Base-by-base conservation (phyloP, 75 land plant species). In the Picea sitchensis region DNA sequence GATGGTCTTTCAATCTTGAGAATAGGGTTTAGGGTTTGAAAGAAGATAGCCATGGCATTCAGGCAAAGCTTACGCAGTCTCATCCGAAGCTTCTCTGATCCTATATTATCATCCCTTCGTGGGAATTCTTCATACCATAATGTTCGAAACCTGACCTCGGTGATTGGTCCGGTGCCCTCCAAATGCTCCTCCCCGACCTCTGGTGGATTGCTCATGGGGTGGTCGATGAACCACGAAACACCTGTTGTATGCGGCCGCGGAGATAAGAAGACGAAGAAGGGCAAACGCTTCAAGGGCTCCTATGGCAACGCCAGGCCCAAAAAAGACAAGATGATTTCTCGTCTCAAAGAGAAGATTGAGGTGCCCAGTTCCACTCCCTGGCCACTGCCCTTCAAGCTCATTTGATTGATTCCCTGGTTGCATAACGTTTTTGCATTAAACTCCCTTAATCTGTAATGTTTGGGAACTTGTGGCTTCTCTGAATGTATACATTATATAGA, bases 201-300 rank as follows among this genome's bases (percentile, higher is more conserved):
- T 17, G 73, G 47, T 8, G 23, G 14, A 36, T 3, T 14, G n/a
- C 17, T 31, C 31, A n/a, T 38, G 3, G 51, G 20, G 14, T n/a
- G 84, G 18, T 23, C 62, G 54, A 23, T 34, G 47, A 58, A 78
- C 13, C 58, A 58, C 23, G 69, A 26, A 47, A 68, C 44, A 57
- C 85, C 85, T 84, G 77, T 80, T 23, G 12, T 86, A 77, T 96
- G 99, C 83, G 99, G 99, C 7, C 76, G 99, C 36, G 99, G 99
- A 5, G 99, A 96, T 84, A 96, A 92, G 97, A 94, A 77, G 89
- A 96, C 97, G 47, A 94, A 94, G 88, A 85, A 75, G 30, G 99
- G 99, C 81, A 96, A 96, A 89, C 85, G 91, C 36, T 94, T 94
- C 89, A 94, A 89, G 77, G 95, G 95, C 0, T 86, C 92, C 62